Evolutionary conservation across 257 asterid genomes (phyloP).

Genomic region (Lithospermum erythrorhizon): DNA sequence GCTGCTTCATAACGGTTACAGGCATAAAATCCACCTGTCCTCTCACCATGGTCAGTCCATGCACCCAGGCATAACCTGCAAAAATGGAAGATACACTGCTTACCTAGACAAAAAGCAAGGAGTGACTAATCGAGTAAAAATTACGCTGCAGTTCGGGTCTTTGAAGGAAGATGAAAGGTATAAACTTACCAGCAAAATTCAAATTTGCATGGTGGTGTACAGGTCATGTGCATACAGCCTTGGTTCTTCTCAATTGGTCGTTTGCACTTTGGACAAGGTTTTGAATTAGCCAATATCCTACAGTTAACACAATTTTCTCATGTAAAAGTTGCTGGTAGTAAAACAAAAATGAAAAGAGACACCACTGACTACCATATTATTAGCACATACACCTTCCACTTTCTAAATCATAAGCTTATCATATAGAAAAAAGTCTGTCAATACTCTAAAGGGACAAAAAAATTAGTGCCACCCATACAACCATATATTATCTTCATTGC

Average conservation of each 20-base stretch:
- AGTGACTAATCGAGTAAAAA: neutral
- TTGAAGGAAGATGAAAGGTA: neutral
- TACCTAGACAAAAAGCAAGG: constrained; percentile 7
- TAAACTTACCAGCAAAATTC: constrained; percentile 94
- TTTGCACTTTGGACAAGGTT: constrained; percentile 99
- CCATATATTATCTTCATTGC: too few relatives aligned
- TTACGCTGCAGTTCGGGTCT: neutral
- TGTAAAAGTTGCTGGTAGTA: neutral
- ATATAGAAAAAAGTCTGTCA: neutral
- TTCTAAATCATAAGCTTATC: neutral
- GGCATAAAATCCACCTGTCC: constrained; percentile 98
- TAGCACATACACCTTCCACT: neutral
- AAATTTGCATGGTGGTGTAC: constrained; percentile 99
- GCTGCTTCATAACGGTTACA: constrained; percentile 99
- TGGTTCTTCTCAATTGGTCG: constrained; percentile 99
- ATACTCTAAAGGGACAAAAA: neutral
- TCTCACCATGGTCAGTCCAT: constrained; percentile 98
- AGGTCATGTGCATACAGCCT: constrained; percentile 99
- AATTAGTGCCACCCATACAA: neutral
- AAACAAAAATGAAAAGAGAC: neutral
- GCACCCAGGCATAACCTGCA: constrained; percentile 91
- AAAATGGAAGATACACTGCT: constrained; percentile 2
- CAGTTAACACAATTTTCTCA: constrained; percentile 14
- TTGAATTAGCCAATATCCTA: constrained; percentile 98
- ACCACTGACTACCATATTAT: neutral